Evolutionary conservation across 345 rosid species (phyloP).

Genomic region (Populus ilicifolia): DNA sequence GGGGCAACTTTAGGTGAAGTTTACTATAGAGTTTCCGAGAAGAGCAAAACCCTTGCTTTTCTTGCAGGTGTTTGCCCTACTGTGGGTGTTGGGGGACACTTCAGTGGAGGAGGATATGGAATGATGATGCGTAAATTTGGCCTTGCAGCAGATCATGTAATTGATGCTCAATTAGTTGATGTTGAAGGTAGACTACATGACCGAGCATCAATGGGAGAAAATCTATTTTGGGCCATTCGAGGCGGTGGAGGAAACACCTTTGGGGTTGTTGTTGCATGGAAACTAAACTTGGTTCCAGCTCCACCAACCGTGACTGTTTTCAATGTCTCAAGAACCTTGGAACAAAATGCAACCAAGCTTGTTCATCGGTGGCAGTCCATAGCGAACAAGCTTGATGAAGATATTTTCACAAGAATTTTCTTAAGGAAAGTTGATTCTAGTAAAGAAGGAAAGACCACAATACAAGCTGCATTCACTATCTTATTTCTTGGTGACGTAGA

Average conservation of each 20-base stretch:
- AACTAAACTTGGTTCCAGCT: slow-evolving; percentile 5
- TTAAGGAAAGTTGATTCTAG: background rate
- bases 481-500: slow-evolving; percentile 1
- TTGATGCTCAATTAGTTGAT: background rate
- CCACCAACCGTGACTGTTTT: slow-evolving; percentile 9
- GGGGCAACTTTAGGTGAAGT: slow-evolving; percentile 11
- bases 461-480: background rate
- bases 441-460: background rate
- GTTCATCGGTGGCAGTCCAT: slow-evolving; percentile 9
- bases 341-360: slow-evolving; percentile 6
- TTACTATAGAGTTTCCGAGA: background rate
- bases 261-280: slow-evolving; percentile 14
- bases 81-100: slow-evolving; percentile 13
- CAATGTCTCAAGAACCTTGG: background rate
- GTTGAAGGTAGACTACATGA: background rate
- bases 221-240: background rate
- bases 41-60: slow-evolving; percentile 4
- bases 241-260: background rate
- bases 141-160: slow-evolving; percentile 6
- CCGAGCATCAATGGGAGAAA: background rate
- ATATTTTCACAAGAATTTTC: slow-evolving; percentile 8
- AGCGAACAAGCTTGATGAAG: background rate
- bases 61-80: slow-evolving; percentile 12
- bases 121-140: slow-evolving; percentile 8
- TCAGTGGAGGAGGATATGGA: background rate